Percentiles rank a stretch among this genome's conserved stretches.
These are phyloP conservation scores for Neoboletus subvelutipes DNA, from an alignment of 768 basidiomycete species.

Conservation along the genomic window DNA sequence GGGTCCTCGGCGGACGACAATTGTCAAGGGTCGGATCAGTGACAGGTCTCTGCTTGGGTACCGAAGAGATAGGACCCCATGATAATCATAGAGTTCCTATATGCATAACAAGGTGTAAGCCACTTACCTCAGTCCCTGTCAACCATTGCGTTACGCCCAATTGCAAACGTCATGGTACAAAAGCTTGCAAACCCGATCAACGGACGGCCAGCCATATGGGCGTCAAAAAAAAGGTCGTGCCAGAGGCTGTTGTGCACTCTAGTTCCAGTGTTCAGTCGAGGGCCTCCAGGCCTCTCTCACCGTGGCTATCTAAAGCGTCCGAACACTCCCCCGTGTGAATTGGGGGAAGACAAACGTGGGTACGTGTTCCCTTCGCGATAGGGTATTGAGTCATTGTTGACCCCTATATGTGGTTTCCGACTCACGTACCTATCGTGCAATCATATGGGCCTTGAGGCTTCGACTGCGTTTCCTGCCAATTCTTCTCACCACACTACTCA, in stretches of 20 bases:
- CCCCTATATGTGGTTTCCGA: neutral
- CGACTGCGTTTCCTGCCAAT: neutral
- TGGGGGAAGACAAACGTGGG: neutral
- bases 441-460: neutral
- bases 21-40: conserved; percentile 6
- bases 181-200: conserved; percentile 5
- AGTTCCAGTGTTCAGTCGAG: neutral
- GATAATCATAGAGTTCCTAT: neutral
- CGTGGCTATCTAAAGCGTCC: neutral
- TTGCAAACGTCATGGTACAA: neutral
- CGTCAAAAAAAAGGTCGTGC: neutral
- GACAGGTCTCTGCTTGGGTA: neutral
- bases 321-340: neutral
- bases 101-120: conserved; percentile 11
- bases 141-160: neutral
- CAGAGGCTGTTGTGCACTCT: neutral
- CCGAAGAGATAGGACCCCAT: neutral
- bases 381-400: neutral
- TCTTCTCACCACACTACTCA: no score
- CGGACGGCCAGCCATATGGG: neutral
- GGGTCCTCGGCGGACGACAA: neutral
- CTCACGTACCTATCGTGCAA: neutral
- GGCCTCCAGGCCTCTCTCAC: neutral
- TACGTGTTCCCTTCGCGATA: neutral
- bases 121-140: conserved; percentile 8